phyloP scores from a whole-genome alignment of 495 filamentous ascomycete species.

The Aspergillus hancockii region DNA sequence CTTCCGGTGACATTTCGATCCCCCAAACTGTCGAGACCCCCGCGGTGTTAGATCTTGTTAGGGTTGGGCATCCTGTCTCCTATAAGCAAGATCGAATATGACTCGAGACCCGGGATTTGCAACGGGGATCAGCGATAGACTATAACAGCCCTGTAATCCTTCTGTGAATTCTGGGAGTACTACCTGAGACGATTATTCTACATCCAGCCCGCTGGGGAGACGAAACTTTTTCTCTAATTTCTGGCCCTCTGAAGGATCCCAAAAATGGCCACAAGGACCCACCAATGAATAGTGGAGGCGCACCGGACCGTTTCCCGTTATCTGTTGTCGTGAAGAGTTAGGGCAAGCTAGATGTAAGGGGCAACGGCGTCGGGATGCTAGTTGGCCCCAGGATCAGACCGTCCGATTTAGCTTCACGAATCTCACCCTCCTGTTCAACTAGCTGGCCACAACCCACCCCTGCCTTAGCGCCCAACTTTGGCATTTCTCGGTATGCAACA shows the following conservation, averaged over 20 bases:
- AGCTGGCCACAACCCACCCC: background rate
- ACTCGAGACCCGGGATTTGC: no score
- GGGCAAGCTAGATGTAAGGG: background rate
- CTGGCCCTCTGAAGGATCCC: no score
- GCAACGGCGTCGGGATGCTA: background rate
- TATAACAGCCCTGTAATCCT: no score
- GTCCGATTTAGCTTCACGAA: background rate
- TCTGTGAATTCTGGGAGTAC: no score
- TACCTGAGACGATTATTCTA: no score
- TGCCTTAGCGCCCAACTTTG: background rate
- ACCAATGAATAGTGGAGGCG: background rate
- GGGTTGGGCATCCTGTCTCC: background rate
- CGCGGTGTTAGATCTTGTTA: background rate
- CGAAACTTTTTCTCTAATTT: no score
- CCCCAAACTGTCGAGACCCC: background rate
- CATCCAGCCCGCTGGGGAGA: no score
- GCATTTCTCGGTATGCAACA: background rate
- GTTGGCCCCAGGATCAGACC: background rate
- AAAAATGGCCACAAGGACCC: no score
- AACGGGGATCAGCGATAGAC: no score
- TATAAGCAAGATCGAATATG: background rate
- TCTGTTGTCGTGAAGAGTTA: background rate
- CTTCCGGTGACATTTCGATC: slow-evolving; percentile 6
- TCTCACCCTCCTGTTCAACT: background rate
- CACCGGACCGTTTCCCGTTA: background rate